Evolutionary conservation across 805 yeast species (phyloP), one percentile per base, ranked within the genome.

Genomic region (Lipomyces lipofer): DNA sequence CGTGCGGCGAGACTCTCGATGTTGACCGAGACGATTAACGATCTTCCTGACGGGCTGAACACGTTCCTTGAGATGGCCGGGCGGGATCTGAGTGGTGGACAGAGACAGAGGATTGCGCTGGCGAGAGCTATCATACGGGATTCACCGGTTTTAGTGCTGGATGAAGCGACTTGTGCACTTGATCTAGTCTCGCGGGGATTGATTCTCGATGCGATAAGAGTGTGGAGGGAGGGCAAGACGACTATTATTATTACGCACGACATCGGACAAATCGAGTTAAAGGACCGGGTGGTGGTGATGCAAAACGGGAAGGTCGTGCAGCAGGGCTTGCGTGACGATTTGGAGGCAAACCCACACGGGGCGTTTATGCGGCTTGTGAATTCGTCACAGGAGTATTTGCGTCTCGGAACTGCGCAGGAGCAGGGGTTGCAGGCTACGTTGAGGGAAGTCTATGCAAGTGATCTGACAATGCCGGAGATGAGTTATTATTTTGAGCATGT

Each of bases 211-310:
- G 75, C 76, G 0, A 74, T 94, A 10, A 77, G 80, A 50, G 51
- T 59, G 2, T 83, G 86, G 84, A 77, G 98, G 62, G 53, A 57
- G 6, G 83, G 80, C 1, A 84, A 79, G 59, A 86, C 97, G 0
- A 91, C 97, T 0, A 78, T 94, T 13, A 71, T 89, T 2, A 76
- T 92, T 48, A 86, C 97, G 0, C 99, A 94, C 69, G 89, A 90
- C 40, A 69, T 81, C 24, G 66, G 73, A 9, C 82, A 82, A 30
- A 83, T 92, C 15, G 69, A 71, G 0, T 64, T 71, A 1, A 71
- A 74, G n/a, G 95, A 88, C 64, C 68, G 70, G 49, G 81, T 91
- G 0, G 73, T 78, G 40, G 58, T 84, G 3, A 67, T 94, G 69
- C 79, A 82, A 30, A 67, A 78, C 43, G 97, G 97, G 0, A 15